These are phyloP conservation scores for Paralagenidium karlingii DNA, from an alignment of 352 stramenopile species.

Conservation along the genomic window DNA sequence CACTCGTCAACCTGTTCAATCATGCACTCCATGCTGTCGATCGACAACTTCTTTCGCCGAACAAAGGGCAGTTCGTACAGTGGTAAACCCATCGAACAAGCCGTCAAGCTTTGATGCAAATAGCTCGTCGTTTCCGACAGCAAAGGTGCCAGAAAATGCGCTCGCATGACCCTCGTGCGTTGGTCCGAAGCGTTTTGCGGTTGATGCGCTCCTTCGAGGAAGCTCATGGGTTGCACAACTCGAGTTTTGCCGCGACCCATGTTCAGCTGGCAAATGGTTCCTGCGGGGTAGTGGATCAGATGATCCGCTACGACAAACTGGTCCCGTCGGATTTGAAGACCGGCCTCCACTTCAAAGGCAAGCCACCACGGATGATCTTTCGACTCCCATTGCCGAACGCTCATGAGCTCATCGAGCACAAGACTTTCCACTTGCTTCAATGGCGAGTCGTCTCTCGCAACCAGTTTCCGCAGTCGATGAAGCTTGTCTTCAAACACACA, in stretches of 20 bases:
- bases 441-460: too few species aligned
- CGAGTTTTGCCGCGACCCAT: slow-evolving; percentile 82
- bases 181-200: too few species aligned
- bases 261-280: slow-evolving; percentile 73
- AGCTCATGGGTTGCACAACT: slow-evolving; percentile 82
- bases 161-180: slow-evolving; percentile 22
- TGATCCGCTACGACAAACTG: slow-evolving; percentile 64
- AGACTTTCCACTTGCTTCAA: too few species aligned
- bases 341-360: slow-evolving; percentile 76
- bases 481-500: slow-evolving; percentile 74
- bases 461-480: too few species aligned
- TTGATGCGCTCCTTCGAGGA: slow-evolving; percentile 41
- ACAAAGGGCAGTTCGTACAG: slow-evolving; percentile 66
- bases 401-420: slow-evolving; percentile 51
- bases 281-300: slow-evolving; percentile 45
- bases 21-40: slow-evolving; percentile 13
- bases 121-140: slow-evolving; percentile 53
- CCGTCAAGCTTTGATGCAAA: slow-evolving; percentile 40
- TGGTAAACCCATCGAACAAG: slow-evolving; percentile 19
- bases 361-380: slow-evolving; percentile 62
- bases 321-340: slow-evolving; percentile 68
- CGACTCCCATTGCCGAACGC: slow-evolving; percentile 28
- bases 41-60: slow-evolving; percentile 26
- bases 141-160: slow-evolving; percentile 46
- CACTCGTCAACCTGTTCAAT: slow-evolving; percentile 19